phyloP scores from a whole-genome alignment of 805 yeast species.

The Myxozyma neglecta region DNA sequence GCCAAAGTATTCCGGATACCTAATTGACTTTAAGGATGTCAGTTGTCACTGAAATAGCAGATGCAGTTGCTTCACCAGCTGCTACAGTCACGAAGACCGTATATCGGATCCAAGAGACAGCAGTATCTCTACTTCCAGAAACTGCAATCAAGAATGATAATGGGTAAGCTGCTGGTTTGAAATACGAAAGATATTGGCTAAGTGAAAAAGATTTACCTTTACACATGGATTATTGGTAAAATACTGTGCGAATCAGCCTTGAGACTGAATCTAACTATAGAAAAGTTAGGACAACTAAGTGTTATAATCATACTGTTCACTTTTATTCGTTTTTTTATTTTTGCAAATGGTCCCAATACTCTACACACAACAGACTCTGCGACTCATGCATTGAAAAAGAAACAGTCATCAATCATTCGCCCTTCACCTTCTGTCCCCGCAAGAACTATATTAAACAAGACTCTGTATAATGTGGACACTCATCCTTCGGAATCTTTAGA shows the following conservation, averaged over 20 bases:
- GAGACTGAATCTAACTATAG: background rate
- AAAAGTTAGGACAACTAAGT: constrained; percentile 44
- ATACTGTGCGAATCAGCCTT: background rate
- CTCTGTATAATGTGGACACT: constrained; percentile 84
- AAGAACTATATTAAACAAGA: constrained; percentile 71
- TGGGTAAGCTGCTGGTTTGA: background rate
- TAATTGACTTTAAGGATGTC: background rate
- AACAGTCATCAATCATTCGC: constrained; percentile 32
- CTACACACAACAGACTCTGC: background rate
- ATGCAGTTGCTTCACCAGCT: background rate
- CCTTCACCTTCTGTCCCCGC: constrained; percentile 31
- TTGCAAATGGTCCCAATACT: constrained; percentile 38
- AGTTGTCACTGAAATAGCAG: background rate
- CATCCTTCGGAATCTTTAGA: constrained; percentile 90
- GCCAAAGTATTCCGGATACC: background rate
- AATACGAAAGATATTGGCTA: background rate
- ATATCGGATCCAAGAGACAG: constrained; percentile 6
- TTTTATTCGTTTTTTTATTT: constrained; percentile 45
- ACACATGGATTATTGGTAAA: constrained; percentile 34
- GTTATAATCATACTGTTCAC: constrained; percentile 42
- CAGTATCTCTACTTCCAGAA: background rate
- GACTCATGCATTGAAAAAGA: constrained; percentile 11
- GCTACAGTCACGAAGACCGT: constrained; percentile 8
- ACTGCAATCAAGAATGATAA: background rate
- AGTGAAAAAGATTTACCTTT: constrained; percentile 27